Evolutionary conservation across 2,329 filamentous ascomycete species (phyloP).

Genomic region (Emergomyces pasteurianus): DNA sequence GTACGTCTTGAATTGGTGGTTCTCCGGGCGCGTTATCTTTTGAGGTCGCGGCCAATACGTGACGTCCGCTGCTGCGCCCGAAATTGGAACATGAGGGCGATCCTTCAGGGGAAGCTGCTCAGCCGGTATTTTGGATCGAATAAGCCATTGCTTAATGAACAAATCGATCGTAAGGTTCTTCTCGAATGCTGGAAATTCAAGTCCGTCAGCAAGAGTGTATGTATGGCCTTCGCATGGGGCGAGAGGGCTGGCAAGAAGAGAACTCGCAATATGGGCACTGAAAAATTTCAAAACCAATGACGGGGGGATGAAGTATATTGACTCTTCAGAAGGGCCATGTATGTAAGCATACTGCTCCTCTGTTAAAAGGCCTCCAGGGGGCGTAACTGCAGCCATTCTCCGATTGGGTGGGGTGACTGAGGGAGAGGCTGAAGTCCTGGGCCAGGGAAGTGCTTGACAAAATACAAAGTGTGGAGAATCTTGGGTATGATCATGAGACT

Average conservation of each 20-base stretch:
- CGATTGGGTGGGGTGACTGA: background rate
- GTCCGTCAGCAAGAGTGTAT: constrained; percentile 10
- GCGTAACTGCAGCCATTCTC: background rate
- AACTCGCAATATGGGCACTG: constrained; percentile 4
- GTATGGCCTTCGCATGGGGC: constrained; percentile 7
- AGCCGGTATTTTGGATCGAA: constrained; percentile 14
- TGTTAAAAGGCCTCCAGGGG: constrained; percentile 2
- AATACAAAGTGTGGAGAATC: background rate
- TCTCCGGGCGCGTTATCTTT: constrained; percentile 21
- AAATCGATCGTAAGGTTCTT: constrained; percentile 31
- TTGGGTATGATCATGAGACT: background rate
- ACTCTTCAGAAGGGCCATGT: constrained; percentile 6
- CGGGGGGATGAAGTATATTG: constrained; percentile 6
- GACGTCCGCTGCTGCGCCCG: constrained; percentile 22
- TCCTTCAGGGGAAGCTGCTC: constrained; percentile 3
- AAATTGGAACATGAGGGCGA: constrained; percentile 10
- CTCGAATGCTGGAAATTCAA: constrained; percentile 22
- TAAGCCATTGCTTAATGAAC: constrained; percentile 31
- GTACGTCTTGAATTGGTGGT: constrained; percentile 18
- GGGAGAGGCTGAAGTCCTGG: background rate
- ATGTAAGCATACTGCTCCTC: constrained; percentile 5
- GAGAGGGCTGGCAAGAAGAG: constrained; percentile 6
- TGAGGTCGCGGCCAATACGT: constrained; percentile 24
- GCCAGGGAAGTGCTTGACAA: background rate
- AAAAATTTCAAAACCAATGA: constrained; percentile 6